phyloP scores from a whole-genome alignment of 2,329 filamentous ascomycete species.

The Ophiostoma ulmi region DNA sequence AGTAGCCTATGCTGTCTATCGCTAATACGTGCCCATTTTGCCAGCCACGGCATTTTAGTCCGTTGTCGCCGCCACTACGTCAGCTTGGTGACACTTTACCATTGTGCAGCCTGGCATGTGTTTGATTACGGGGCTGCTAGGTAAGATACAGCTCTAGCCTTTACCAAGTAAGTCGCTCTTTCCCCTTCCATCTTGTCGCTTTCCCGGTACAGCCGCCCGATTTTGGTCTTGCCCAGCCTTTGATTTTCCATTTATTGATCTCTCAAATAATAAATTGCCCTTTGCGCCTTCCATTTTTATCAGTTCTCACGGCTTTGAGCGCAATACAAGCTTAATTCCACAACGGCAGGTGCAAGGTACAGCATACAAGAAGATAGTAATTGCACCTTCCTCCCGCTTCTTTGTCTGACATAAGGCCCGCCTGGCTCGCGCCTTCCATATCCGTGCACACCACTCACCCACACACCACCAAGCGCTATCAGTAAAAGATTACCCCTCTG shows the following conservation, averaged over 20 bases:
- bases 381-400: neutral
- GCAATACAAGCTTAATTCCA: neutral
- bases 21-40: neutral
- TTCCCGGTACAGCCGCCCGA: neutral
- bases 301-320: neutral
- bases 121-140: slow-evolving; percentile 1
- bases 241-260: neutral
- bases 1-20: neutral
- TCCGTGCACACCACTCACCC: neutral
- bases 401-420: neutral
- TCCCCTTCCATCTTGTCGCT: neutral
- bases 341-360: slow-evolving; percentile 2
- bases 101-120: neutral
- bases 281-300: neutral
- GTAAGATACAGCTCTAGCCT: neutral
- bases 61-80: slow-evolving; percentile 20
- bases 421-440: slow-evolving; percentile 7
- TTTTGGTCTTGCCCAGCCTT: neutral
- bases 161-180: neutral
- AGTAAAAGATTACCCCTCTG: slow-evolving; percentile 15
- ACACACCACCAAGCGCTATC: neutral
- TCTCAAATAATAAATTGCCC: neutral
- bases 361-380: neutral
- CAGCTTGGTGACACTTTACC: slow-evolving; percentile 13
- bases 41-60: slow-evolving; percentile 20